Conservation (phyloP, 2,329 filamentous ascomycete species). For the Aspergillus ochraceoroseus region DNA sequence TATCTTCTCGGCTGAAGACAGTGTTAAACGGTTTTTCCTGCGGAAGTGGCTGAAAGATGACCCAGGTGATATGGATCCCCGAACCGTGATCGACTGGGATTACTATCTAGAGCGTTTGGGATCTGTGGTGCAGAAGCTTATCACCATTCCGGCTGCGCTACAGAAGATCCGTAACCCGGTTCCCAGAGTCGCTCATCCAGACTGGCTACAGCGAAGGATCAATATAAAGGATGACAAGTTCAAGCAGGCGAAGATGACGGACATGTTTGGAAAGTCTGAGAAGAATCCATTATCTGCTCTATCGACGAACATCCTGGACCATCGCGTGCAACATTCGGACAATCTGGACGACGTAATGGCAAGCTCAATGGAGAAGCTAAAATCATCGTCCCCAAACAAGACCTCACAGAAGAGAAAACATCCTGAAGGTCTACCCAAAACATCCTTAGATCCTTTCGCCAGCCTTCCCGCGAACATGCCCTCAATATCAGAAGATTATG, state of each 20-base stretch:
- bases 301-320: slow-evolving; percentile 57
- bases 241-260: slow-evolving; percentile 98
- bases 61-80: slow-evolving; percentile 81
- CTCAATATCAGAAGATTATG: slow-evolving; percentile 76
- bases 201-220: slow-evolving; percentile 92
- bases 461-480: slow-evolving; percentile 80
- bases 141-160: slow-evolving; percentile 93
- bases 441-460: slow-evolving; percentile 71
- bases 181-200: slow-evolving; percentile 85
- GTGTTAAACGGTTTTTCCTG: slow-evolving; percentile 80
- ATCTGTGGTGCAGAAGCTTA: slow-evolving; percentile 96
- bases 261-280: slow-evolving; percentile 62
- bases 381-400: slow-evolving; percentile 54
- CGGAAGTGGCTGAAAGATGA: slow-evolving; percentile 96
- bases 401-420: slow-evolving; percentile 66
- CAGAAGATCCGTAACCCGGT: slow-evolving; percentile 95
- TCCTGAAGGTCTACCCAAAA: slow-evolving; percentile 57
- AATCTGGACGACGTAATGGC: slow-evolving; percentile 73
- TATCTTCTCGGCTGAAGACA: slow-evolving; percentile 91
- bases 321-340: slow-evolving; percentile 51
- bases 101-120: slow-evolving; percentile 96
- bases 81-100: slow-evolving; percentile 88
- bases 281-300: slow-evolving; percentile 70
- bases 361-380: slow-evolving; percentile 63
- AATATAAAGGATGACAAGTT: slow-evolving; percentile 93